Percentiles rank a stretch among this genome's conserved stretches.
Conservation (phyloP, 1,284 basidiomycete species). For the Pyrrhoderma lamaoense region DNA sequence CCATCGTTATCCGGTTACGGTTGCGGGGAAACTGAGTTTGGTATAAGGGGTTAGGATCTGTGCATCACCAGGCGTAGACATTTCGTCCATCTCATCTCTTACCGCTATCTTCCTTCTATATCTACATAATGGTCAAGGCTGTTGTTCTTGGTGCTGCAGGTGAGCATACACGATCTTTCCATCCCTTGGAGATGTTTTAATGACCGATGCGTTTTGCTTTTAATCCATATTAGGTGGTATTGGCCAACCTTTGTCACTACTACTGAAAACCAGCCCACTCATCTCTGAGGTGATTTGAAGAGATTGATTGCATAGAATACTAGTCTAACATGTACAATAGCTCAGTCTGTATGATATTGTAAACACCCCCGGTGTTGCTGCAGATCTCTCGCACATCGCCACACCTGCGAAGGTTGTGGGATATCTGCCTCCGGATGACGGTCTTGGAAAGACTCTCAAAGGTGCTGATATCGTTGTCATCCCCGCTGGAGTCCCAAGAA, state of each 20-base stretch:
- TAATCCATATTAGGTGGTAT: too few relatives aligned
- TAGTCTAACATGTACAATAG: constrained; percentile 27
- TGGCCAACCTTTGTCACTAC: constrained; percentile 87
- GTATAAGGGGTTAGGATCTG: too few relatives aligned
- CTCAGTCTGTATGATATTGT: constrained; percentile 95
- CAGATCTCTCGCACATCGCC: constrained; percentile 86
- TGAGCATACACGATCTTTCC: constrained; percentile 25
- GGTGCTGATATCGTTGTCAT: constrained; percentile 91
- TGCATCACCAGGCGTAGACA: not conserved
- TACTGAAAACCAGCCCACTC: constrained; percentile 81
- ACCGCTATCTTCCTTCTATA: constrained; percentile 5
- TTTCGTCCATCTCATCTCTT: not conserved
- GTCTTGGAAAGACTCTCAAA: constrained; percentile 75
- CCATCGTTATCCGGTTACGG: too few relatives aligned
- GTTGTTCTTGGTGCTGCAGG: constrained; percentile 91
- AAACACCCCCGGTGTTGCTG: constrained; percentile 93
- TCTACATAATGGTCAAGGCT: constrained; percentile 73
- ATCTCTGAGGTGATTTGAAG: constrained; percentile 56
- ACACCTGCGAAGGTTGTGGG: constrained; percentile 77
- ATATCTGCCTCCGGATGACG: constrained; percentile 66
- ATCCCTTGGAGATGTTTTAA: not conserved
- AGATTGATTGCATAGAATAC: not conserved
- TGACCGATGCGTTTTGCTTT: constrained; percentile 11
- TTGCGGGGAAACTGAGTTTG: too few relatives aligned
- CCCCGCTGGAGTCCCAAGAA: constrained; percentile 95